phyloP scores from a whole-genome alignment of 75 land plant species.

The Pinus albicaulis region DNA sequence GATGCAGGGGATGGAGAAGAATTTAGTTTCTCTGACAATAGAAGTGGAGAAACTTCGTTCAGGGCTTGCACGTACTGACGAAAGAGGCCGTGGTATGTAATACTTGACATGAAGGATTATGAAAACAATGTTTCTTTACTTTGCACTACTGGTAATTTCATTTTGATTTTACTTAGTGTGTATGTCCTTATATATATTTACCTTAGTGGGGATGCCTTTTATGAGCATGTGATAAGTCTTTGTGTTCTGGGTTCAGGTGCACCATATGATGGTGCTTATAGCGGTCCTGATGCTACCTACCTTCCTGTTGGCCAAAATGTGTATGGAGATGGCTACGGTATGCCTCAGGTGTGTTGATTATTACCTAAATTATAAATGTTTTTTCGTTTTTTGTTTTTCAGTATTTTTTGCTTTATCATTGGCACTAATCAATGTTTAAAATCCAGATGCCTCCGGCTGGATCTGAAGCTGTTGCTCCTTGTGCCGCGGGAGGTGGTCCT shows the following conservation, averaged over 20 bases:
- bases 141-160: neutral
- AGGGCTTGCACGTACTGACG: conserved; percentile 60
- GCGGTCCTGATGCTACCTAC: conserved; percentile 17
- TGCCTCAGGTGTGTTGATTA: conserved; percentile 24
- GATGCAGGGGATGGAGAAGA: too few relatives aligned
- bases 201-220: too few relatives aligned
- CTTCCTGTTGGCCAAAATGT: conserved; percentile 12
- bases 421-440: too few relatives aligned
- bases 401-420: too few relatives aligned
- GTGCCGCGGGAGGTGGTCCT: neutral
- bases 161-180: neutral
- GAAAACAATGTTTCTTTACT: neutral
- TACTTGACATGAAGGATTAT: neutral
- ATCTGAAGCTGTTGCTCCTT: neutral
- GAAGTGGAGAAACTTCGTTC: too few relatives aligned
- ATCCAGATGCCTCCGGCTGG: neutral
- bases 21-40: too few relatives aligned
- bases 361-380: too few relatives aligned
- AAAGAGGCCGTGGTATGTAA: conserved; percentile 37
- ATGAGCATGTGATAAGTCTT: too few relatives aligned
- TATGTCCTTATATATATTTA: too few relatives aligned
- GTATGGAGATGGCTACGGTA: conserved; percentile 48
- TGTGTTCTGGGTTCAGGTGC: too few relatives aligned
- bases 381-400: too few relatives aligned
- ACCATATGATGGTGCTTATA: conserved; percentile 19